phyloP scores from a whole-genome alignment of 2,329 filamentous ascomycete genomes.

The Tolypocladium tundrense region DNA sequence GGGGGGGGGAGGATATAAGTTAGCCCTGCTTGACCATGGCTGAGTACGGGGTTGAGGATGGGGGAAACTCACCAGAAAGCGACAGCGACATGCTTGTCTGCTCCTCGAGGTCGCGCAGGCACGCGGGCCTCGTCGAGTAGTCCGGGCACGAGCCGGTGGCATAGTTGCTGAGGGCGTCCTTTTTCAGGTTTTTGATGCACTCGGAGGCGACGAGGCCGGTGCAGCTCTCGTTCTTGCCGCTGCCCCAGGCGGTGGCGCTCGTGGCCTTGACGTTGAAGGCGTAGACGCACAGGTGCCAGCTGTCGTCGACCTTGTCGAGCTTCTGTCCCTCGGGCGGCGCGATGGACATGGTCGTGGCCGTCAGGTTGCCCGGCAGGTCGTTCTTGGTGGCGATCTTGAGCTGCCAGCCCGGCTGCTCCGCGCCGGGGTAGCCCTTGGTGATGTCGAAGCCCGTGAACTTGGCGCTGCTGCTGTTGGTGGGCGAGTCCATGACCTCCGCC shows the following conservation, averaged over 20 bases:
- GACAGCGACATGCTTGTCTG: neutral
- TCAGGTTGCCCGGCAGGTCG: neutral
- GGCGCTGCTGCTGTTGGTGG: slow-evolving; percentile 2
- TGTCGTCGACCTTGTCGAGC: slow-evolving; percentile 2
- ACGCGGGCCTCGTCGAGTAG: slow-evolving; percentile 1
- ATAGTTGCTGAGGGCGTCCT: slow-evolving; percentile 1
- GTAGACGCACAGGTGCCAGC: slow-evolving; percentile 6
- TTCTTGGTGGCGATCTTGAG: slow-evolving; percentile 1
- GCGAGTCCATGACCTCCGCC: neutral
- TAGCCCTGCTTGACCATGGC: neutral
- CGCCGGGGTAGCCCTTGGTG: slow-evolving; percentile 1
- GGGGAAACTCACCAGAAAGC: neutral
- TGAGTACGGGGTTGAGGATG: neutral
- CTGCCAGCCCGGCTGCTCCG: slow-evolving; percentile 3
- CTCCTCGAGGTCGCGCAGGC: slow-evolving; percentile 1
- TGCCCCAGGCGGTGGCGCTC: neutral
- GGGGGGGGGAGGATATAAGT: neutral
- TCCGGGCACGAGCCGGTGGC: neutral
- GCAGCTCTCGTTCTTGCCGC: slow-evolving; percentile 3
- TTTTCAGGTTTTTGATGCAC: slow-evolving; percentile 2
- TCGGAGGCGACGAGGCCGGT: slow-evolving; percentile 1
- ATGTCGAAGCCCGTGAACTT: slow-evolving; percentile 4
- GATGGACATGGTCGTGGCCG: slow-evolving; percentile 3
- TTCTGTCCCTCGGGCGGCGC: neutral
- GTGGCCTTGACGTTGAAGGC: slow-evolving; percentile 1